Evolutionary conservation across 2,329 filamentous ascomycete genomes (phyloP).

Genomic region (Cladophialophora psammophila): DNA sequence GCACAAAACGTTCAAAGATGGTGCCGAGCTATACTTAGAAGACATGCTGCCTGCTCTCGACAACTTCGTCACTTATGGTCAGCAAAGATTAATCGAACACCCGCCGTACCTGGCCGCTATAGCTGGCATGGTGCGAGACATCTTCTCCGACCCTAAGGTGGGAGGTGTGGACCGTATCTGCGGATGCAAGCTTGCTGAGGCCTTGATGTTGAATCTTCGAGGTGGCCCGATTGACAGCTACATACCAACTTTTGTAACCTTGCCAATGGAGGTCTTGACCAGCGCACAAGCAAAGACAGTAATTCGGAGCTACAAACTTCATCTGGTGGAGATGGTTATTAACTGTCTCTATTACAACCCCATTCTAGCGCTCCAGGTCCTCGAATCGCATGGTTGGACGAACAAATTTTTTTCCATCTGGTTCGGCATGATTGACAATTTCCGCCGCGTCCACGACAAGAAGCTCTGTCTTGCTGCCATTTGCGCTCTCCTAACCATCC

Average conservation of each 20-base stretch:
- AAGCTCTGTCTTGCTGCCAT: constrained; percentile 97
- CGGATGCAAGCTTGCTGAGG: constrained; percentile 95
- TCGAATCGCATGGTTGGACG: constrained; percentile 93
- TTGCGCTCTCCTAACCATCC: constrained; percentile 79
- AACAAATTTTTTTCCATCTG: constrained; percentile 99
- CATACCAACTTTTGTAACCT: constrained; percentile 84
- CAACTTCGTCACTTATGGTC: constrained; percentile 96
- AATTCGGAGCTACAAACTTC: constrained; percentile 85
- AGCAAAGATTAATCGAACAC: constrained; percentile 79
- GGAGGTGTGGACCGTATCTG: constrained; percentile 94
- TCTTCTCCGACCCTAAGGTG: constrained; percentile 91
- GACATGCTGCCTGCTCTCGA: constrained; percentile 98
- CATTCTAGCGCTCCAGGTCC: constrained; percentile 77
- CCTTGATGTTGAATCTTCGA: constrained; percentile 93
- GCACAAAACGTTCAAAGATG: constrained; percentile 95
- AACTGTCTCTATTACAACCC: constrained; percentile 99
- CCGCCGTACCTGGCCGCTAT: constrained; percentile 86
- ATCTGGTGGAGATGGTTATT: constrained; percentile 98
- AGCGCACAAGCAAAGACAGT: constrained; percentile 76
- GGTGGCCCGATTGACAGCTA: constrained; percentile 82
- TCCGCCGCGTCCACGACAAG: constrained; percentile 96
- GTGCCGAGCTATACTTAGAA: constrained; percentile 95
- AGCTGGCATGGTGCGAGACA: constrained; percentile 91
- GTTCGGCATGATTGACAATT: constrained; percentile 95
- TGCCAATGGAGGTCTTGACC: constrained; percentile 84